phyloP scores from a whole-genome alignment of 441 rosid genomes.

The Cnidoscolus chayamansa region DNA sequence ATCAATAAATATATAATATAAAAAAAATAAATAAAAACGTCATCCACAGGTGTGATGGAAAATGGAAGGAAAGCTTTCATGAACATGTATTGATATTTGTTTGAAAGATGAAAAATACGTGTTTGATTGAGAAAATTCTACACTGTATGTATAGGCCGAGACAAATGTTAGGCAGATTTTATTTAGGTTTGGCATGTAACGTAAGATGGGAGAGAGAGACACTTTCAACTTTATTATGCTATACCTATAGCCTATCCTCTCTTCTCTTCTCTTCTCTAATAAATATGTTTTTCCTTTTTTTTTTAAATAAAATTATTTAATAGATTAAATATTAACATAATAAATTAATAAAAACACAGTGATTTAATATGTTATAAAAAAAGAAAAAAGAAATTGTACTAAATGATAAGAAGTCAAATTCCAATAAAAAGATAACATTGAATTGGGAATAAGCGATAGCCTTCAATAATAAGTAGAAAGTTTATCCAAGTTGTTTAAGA shows the following conservation, averaged over 20 bases:
- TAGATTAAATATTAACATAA: neutral
- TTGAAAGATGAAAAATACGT: neutral
- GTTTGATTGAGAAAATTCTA: neutral
- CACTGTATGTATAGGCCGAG: neutral
- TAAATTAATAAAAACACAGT: neutral
- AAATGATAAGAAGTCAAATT: neutral
- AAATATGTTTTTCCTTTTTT: no score
- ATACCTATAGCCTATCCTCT: no score
- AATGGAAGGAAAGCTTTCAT: no score
- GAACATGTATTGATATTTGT: no score
- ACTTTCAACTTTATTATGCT: no score
- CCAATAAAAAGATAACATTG: slow-evolving; percentile 7
- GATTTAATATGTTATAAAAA: neutral
- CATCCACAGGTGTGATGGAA: no score
- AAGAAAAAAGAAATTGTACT: neutral
- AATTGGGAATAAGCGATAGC: neutral
- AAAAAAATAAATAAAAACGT: no score
- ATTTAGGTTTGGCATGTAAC: neutral
- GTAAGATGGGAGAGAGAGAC: neutral
- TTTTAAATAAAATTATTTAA: no score
- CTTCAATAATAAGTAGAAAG: neutral
- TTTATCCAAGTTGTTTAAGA: slow-evolving; percentile 13
- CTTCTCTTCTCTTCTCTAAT: no score
- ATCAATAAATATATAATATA: no score
- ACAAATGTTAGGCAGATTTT: neutral